Evolutionary conservation across 805 yeast species (phyloP).

Genomic region (Wickerhamiella nectarea): DNA sequence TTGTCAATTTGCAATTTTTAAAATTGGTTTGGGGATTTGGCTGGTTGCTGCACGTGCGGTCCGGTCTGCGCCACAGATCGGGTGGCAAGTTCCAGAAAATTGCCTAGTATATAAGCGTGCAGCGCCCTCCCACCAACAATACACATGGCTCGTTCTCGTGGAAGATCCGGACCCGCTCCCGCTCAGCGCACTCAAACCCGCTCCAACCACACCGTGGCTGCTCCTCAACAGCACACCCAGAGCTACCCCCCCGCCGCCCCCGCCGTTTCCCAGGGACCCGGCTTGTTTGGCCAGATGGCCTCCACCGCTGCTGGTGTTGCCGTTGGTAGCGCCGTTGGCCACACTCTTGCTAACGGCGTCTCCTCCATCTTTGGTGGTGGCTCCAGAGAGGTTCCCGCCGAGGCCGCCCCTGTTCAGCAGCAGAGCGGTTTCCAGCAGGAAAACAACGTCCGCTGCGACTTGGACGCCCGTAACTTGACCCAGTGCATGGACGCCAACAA

Average conservation of each 20-base stretch:
- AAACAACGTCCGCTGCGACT: conserved; percentile 55
- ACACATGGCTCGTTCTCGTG: conserved; percentile 30
- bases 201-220: conserved; percentile 31
- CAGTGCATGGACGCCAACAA: conserved; percentile 85
- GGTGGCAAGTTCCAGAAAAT: conserved; percentile 8
- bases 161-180: conserved; percentile 27
- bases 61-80: neutral
- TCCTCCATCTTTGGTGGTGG: conserved; percentile 81
- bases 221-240: conserved; percentile 34
- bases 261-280: conserved; percentile 47
- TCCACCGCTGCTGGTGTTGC: conserved; percentile 99
- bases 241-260: conserved; percentile 34
- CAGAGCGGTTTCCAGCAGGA: conserved; percentile 27
- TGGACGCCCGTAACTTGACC: conserved; percentile 88
- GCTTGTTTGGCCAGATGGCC: conserved; percentile 94
- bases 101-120: conserved; percentile 2
- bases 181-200: conserved; percentile 19
- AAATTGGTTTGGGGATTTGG: too few relatives aligned
- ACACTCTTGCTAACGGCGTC: conserved; percentile 90
- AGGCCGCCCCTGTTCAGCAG: conserved; percentile 30
- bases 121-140: neutral
- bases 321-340: conserved; percentile 95
- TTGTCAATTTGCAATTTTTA: too few relatives aligned
- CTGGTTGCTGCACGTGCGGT: neutral
- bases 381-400: conserved; percentile 33